Percentiles rank a stretch among this genome's conserved stretches.
Evolutionary conservation across 257 asterid genomes (phyloP).

Genomic region (Solanum lycopersicoides): DNA sequence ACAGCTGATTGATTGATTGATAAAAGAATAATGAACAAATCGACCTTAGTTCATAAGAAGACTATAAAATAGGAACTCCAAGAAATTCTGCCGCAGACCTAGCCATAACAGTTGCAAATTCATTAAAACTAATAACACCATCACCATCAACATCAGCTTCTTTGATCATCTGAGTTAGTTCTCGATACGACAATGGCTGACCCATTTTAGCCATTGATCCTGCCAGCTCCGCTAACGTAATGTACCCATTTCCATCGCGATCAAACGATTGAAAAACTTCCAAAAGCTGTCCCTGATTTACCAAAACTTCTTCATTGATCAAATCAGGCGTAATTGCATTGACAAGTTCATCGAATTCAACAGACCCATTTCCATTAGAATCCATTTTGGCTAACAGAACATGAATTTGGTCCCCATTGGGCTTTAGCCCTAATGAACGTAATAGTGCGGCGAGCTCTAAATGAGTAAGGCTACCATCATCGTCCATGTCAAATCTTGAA

Average conservation of each 20-base stretch:
- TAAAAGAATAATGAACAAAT: neutral
- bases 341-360: constrained; percentile 74
- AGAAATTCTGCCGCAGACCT: constrained; percentile 57
- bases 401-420: constrained; percentile 71
- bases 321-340: constrained; percentile 56
- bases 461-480: constrained; percentile 87
- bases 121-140: constrained; percentile 69
- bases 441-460: constrained; percentile 82
- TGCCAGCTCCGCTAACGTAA: constrained; percentile 83
- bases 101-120: constrained; percentile 63
- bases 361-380: constrained; percentile 75
- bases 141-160: constrained; percentile 90
- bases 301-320: constrained; percentile 35
- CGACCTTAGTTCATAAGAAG: neutral
- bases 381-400: constrained; percentile 53
- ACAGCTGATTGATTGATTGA: neutral
- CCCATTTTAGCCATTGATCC: constrained; percentile 93
- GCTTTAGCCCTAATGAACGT: constrained; percentile 75
- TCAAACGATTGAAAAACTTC: constrained; percentile 68
- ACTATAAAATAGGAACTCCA: constrained; percentile 32
- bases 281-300: constrained; percentile 59
- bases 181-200: constrained; percentile 69
- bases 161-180: constrained; percentile 67
- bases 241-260: constrained; percentile 83
- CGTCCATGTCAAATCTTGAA: constrained; percentile 83